phyloP scores from a whole-genome alignment of 1,284 basidiomycete species.

The Ustilago xerochloae region DNA sequence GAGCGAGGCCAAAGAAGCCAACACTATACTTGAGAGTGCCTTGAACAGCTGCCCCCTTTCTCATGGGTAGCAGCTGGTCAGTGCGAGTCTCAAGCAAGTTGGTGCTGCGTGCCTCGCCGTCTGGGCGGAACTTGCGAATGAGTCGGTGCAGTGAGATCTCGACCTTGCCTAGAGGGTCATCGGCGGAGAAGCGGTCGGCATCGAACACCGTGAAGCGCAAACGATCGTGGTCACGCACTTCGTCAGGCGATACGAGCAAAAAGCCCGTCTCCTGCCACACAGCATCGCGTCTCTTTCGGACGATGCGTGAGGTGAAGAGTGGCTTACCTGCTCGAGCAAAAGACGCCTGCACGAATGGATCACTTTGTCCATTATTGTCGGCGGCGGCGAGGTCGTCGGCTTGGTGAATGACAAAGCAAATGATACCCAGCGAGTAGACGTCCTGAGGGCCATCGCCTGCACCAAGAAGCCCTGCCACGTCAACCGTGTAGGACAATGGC shows the following conservation, averaged over 20 bases:
- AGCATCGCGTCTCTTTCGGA: slow-evolving; percentile 50
- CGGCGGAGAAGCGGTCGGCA: slow-evolving; percentile 64
- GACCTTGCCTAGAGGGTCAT: slow-evolving; percentile 63
- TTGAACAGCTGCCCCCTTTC: slow-evolving; percentile 42
- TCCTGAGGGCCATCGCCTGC: slow-evolving; percentile 59
- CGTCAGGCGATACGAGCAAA: slow-evolving; percentile 57
- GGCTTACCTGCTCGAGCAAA: slow-evolving; percentile 60
- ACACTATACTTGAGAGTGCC: slow-evolving; percentile 62
- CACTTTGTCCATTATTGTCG: slow-evolving; percentile 58
- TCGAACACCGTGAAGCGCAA: slow-evolving; percentile 59
- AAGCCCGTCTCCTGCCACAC: slow-evolving; percentile 61
- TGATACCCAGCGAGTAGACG: slow-evolving; percentile 57
- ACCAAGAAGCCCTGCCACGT: slow-evolving; percentile 55
- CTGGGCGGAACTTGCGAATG: slow-evolving; percentile 38
- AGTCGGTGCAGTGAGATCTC: slow-evolving; percentile 56
- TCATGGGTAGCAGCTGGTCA: slow-evolving; percentile 53
- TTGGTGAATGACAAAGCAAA: slow-evolving; percentile 58
- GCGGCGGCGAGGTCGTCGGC: slow-evolving; percentile 57
- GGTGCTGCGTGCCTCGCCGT: slow-evolving; percentile 22
- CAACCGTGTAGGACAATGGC: slow-evolving; percentile 59
- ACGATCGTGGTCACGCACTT: slow-evolving; percentile 57
- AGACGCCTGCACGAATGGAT: slow-evolving; percentile 59
- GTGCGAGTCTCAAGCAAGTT: slow-evolving; percentile 53
- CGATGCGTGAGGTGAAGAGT: slow-evolving; percentile 56
- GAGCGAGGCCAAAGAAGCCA: slow-evolving; percentile 57